Base-by-base conservation (phyloP, 1,284 basidiomycete species). In the Malassezia nana region DNA sequence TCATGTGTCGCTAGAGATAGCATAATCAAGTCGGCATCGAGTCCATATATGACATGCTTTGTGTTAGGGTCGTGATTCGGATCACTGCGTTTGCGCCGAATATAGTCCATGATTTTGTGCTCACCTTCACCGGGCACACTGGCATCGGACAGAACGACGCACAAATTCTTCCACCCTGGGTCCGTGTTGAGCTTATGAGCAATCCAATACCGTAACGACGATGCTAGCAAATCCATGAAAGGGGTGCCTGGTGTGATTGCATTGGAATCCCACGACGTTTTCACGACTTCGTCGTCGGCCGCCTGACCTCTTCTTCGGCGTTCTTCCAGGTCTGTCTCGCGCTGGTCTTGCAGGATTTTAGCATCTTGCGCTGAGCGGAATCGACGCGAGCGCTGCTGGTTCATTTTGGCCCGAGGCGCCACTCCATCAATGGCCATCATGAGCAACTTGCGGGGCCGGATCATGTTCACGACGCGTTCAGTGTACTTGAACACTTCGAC, bases 371-470 rank as follows among this genome's bases (percentile, higher is more conserved):
- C 84, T 15, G 91, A 83, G 52, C 94, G 83, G 78, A 98, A 98
- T 60, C 92, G 87, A 68, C 94, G 82, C 18, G 89, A 90, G 13
- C 92, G 86, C 75, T 96, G 91, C 74, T 96, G 94, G 74, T 96
- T 96, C 92, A 98, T 98, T 78, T 98, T 98, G 29, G 92, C 92
- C 65, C 92, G 84, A 20, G 92, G 92, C 9, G 92, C 92, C 31
- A 98, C 94, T 57, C 92, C 94, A 73, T 98, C 91, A 66, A 99
- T 95, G 47, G 92, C 92, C 88, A 99, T 94, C 79, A 96, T 89
- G 43, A 99, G 80, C 15, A 99, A 78, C 75, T 89, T 94, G 50
- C 94, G 83, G 0, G 94, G 94, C 52, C 92, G 80, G 46, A 95
- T 78, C 92, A 98, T 96, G 75, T 90, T 89, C 42, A 99, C 89